These are phyloP conservation scores for Verticillium nonalfalfae DNA, from an alignment of 2,329 filamentous ascomycete genomes.

Conservation along the genomic window DNA sequence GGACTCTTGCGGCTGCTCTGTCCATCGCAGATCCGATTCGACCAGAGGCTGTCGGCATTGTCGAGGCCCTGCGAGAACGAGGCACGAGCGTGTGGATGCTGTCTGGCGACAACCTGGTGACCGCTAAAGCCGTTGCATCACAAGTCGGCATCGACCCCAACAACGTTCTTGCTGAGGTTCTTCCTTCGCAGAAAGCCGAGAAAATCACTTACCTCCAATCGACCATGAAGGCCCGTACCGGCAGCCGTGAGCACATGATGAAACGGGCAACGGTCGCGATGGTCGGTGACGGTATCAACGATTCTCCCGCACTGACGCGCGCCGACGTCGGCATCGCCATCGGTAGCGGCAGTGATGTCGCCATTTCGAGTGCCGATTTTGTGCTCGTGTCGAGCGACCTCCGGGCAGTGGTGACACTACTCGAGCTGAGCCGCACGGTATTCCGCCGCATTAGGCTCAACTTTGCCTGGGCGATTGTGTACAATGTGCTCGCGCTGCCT, in stretches of 20 bases:
- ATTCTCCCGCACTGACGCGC: conserved; percentile 72
- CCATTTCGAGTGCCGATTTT: conserved; percentile 74
- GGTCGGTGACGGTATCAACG: conserved; percentile 87
- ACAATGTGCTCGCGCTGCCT: conserved; percentile 73
- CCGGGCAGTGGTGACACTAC: conserved; percentile 62
- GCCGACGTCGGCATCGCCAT: conserved; percentile 83
- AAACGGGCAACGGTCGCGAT: conserved; percentile 62
- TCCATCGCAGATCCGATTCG: conserved; percentile 78
- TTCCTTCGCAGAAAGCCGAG: conserved; percentile 75
- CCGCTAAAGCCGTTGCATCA: conserved; percentile 70
- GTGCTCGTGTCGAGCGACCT: conserved; percentile 72
- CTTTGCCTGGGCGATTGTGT: conserved; percentile 78
- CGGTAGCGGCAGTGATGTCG: conserved; percentile 77
- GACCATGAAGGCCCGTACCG: conserved; percentile 29
- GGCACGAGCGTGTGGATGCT: conserved; percentile 84
- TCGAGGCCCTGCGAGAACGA: conserved; percentile 56
- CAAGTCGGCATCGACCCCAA: conserved; percentile 65
- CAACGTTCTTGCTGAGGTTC: conserved; percentile 81
- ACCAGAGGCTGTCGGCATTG: conserved; percentile 59
- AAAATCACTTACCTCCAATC: conserved; percentile 60
- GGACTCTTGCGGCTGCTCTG: conserved; percentile 57
- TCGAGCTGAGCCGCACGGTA: conserved; percentile 64
- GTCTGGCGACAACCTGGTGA: conserved; percentile 84
- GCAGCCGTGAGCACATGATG: conserved; percentile 14
- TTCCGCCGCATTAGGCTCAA: conserved; percentile 78